Base-by-base conservation (phyloP, 495 filamentous ascomycete species). In the Trichoderma parareesei region DNA sequence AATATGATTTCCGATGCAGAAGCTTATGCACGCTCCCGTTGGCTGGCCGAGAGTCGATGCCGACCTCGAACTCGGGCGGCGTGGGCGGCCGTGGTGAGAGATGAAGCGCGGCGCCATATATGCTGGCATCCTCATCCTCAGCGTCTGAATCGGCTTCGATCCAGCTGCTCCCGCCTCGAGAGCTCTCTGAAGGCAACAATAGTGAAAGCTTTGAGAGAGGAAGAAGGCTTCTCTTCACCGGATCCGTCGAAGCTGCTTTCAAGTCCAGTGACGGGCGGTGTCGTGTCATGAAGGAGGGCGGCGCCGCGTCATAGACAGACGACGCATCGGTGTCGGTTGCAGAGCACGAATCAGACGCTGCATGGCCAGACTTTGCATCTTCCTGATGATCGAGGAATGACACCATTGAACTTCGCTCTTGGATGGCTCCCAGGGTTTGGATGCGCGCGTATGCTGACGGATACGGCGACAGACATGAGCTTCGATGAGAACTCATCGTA, bases 211-310 rank as follows among this genome's bases (percentile, higher is more conserved):
- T 63, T 49, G 72, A 72, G 20, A 70, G 71, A 7, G 75, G 71
- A 16, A 65, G 71, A 16, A 65, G 59, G 11, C 27, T 57, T 27
- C 10, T 10, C 0, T 57, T 57, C 37, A n/a, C 14, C 53, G 27
- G 18, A 8, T 57, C 20, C 16, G 75, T 40, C 20, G 72, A 77
- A 10, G 77, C 75, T 48, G 69, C 74, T 11, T 71, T 69, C 37
- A 74, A 76, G 16, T 70, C 66, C 55, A 76, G 68, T 0, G 77
- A 79, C 37, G 71, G 74, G 61, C 74, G 27, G 27, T 27, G 66
- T 46, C 74, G 69, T 9, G 65, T 69, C 11, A 68, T 69, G 60
- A 63, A 63, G 72, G 65, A n/a, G 68, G 70, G 27, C 64, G 66
- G 35, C 68, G 71, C 53, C 66, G 69, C 65, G 74, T 67, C 14